Conservation (phyloP, 1,139 yeast genomes). For the Saccharomycopsis phalli region DNA sequence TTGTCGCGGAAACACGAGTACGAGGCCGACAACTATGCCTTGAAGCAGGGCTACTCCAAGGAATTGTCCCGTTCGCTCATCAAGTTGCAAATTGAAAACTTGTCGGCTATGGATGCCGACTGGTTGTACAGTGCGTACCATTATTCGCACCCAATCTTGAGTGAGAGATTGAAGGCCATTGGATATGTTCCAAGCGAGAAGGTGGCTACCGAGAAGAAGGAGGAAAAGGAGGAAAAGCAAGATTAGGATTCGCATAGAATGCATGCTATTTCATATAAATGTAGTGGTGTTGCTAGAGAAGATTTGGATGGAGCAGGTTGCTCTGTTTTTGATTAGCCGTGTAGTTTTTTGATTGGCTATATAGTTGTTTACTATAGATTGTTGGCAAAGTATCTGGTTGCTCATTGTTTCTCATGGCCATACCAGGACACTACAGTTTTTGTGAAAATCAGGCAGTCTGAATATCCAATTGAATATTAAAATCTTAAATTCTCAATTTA, state of each 20-base stretch:
- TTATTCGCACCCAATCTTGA: slow-evolving; percentile 82
- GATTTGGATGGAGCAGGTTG: too few relatives aligned
- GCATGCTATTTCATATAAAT: too few relatives aligned
- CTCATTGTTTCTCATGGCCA: too few relatives aligned
- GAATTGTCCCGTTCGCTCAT: slow-evolving; percentile 68
- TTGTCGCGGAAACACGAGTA: slow-evolving; percentile 81
- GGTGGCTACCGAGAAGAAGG: slow-evolving; percentile 14
- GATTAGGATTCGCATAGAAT: neutral
- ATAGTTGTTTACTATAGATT: too few relatives aligned
- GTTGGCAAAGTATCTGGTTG: too few relatives aligned
- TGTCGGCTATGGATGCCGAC: slow-evolving; percentile 80
- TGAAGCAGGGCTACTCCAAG: slow-evolving; percentile 57
- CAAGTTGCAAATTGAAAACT: slow-evolving; percentile 67
- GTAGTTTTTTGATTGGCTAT: too few relatives aligned
- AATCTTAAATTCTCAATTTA: too few relatives aligned
- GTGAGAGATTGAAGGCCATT: slow-evolving; percentile 77
- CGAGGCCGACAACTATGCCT: slow-evolving; percentile 87
- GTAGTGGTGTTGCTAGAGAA: too few relatives aligned
- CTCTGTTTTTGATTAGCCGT: too few relatives aligned
- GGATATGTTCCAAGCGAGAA: slow-evolving; percentile 42
- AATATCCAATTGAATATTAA: too few relatives aligned
- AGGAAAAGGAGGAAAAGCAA: slow-evolving; percentile 2
- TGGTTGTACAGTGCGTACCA: slow-evolving; percentile 83
- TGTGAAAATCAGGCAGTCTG: too few relatives aligned
- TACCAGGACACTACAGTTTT: too few relatives aligned